Percentiles rank a stretch among this genome's conserved stretches.
Evolutionary conservation across 1,139 yeast species (phyloP).

Genomic region (Pichia sp.): DNA sequence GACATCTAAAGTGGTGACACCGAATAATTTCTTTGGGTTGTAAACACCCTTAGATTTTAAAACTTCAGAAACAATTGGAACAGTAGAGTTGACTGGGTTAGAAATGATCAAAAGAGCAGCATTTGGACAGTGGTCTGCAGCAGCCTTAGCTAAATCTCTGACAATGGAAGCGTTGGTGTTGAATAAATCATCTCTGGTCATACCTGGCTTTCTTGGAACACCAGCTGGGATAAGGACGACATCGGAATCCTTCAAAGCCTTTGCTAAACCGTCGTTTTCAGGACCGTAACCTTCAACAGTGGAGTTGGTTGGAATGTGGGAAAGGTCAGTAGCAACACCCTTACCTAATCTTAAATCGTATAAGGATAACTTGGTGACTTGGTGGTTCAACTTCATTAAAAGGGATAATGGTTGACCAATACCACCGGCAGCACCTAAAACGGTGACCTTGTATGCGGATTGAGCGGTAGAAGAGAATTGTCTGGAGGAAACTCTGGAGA

Average conservation of each 20-base stretch:
- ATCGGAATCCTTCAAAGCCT: conserved; percentile 73
- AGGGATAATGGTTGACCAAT: conserved; percentile 97
- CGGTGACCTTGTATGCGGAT: conserved; percentile 75
- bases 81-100: conserved; percentile 98
- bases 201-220: conserved; percentile 99
- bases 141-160: conserved; percentile 82
- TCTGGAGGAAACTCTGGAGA: conserved; percentile 31
- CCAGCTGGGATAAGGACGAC: conserved; percentile 97
- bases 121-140: conserved; percentile 79
- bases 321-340: conserved; percentile 95
- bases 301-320: conserved; percentile 89
- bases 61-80: conserved; percentile 95
- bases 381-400: conserved; percentile 77
- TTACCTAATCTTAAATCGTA: conserved; percentile 93
- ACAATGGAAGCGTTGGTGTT: conserved; percentile 96
- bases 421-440: conserved; percentile 97
- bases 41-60: conserved; percentile 78
- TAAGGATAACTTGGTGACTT: conserved; percentile 76
- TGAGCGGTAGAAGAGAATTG: conserved; percentile 62
- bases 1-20: conserved; percentile 95
- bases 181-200: conserved; percentile 97
- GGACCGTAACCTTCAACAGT: conserved; percentile 79
- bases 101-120: conserved; percentile 86
- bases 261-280: conserved; percentile 72
- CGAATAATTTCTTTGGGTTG: conserved; percentile 88